Evolutionary conservation across 345 rosid species (phyloP), one percentile per base, ranked within the genome.

Genomic region (Hevea brasiliensis): DNA sequence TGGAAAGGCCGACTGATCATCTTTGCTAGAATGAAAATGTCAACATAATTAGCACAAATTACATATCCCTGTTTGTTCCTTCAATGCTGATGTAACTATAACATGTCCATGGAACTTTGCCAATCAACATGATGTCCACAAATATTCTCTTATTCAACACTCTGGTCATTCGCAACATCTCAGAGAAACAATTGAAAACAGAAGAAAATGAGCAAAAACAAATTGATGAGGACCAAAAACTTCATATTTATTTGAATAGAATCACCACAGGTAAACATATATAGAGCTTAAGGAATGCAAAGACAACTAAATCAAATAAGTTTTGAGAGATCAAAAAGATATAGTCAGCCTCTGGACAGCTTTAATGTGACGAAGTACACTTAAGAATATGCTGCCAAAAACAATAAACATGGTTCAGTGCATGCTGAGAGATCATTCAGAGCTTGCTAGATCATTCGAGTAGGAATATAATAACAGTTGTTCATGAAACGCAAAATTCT

Each of bases 361-460:
- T 37, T n/a, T 56, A 7, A 27, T 29, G 8, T 41, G 53, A 7
- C 0, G 48, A 20, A 32, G 63, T 40, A 42, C 58, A 27, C 23
- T 63, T 23, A 69, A 72, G 59, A 60, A 72, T n/a, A 44, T 32
- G 20, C 74, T 76, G 80, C 76, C 69, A 44, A 65, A 45, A 57
- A 67, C 26, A 61, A 78, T 20, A 64, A 13, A 37, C 44, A 41
- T n/a, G n/a, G 55, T 29, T 73, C 59, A 48, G 76, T 4, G 41
- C 64, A 67, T 9, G 29, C 26, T 60, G 21, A 37, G 26, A 18
- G 26, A 47, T 3, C 57, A 20, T n/a, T n/a, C n/a, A n/a, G n/a
- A n/a, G n/a, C n/a, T n/a, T n/a, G n/a, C n/a, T n/a, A n/a, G n/a
- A n/a, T n/a, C n/a, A n/a, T n/a, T n/a, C n/a, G n/a, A n/a, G n/a